Base-by-base conservation (phyloP, 306 rosid species). In the Nissolia schottii region DNA sequence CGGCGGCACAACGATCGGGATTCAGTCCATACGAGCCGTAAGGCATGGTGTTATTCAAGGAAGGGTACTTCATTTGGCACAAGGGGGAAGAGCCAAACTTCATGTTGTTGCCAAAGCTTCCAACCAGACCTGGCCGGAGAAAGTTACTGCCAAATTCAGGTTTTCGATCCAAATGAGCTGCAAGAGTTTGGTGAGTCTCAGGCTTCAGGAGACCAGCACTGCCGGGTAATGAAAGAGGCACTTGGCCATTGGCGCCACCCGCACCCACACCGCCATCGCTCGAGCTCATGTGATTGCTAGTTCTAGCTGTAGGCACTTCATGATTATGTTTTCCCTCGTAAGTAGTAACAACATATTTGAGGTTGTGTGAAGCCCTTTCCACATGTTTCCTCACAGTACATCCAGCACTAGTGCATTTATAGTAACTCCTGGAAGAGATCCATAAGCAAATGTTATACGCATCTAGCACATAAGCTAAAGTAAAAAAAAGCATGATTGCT, bases 321-420 rank as follows among this genome's bases (percentile, higher is more conserved):
- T 93, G 98, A 77, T 84, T 87, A 76, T 93, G 98, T 62, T 87
- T 90, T 64, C 98, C 98, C 78, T 88, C 98, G 7, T 93, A 93
- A 25, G 98, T 84, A 51, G 93, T 90, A 13, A 93, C 31, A 3
- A 93, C 88, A 77, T 18, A 87, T 80, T 90, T 90, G 64, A 90
- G 76, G 80, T 88, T 62, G 74, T 88, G 88, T 5, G 98, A 87
- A 75, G 98, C 97, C 74, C 98, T 85, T 81, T 93, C 98, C 67
- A 90, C 96, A 48, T 93, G 98, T 77, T 93, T 93, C 88, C 93
- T 81, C 13, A 93, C 98, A 12, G 20, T 7, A 83, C 98, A 93
- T 29, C 96, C 96, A 18, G 87, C 90, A 79, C 92, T 88, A 1
- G 98, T 90, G 82, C 98, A 93, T 80, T 93, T 93, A 84, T 93